Evolutionary conservation across 768 basidiomycete species (phyloP).

Genomic region (Suillus variegatus): DNA sequence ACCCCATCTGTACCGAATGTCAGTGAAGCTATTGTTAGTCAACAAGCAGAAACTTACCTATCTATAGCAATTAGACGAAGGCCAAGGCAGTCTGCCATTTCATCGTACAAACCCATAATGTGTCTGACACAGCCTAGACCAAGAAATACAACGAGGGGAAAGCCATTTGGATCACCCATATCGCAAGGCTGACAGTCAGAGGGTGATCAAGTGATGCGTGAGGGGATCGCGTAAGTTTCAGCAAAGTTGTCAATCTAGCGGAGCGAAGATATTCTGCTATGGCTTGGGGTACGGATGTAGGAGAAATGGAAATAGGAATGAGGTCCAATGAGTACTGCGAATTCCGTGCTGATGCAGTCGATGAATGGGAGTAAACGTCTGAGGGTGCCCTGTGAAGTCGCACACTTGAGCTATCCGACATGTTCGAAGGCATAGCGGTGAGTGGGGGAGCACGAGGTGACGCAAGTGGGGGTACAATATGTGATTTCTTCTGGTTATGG

Average conservation of each 20-base stretch:
- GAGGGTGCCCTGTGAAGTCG: constrained; percentile 34
- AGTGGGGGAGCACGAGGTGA: constrained; percentile 40
- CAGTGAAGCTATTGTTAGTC: background rate
- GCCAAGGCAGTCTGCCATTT: constrained; percentile 87
- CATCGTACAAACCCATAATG: constrained; percentile 93
- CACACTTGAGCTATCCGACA: constrained; percentile 59
- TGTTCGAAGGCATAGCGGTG: constrained; percentile 40
- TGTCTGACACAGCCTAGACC: constrained; percentile 94
- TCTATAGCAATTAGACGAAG: constrained; percentile 93
- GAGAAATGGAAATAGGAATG: constrained; percentile 40
- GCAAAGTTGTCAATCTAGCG: constrained; percentile 76
- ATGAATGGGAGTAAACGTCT: constrained; percentile 55
- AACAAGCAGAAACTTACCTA: constrained; percentile 49
- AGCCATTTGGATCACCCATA: constrained; percentile 81
- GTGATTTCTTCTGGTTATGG: constrained; percentile 49
- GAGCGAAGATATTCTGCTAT: constrained; percentile 90
- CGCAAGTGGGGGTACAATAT: constrained; percentile 32
- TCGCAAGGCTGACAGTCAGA: constrained; percentile 88
- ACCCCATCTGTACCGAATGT: constrained; percentile 69
- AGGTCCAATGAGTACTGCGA: constrained; percentile 30
- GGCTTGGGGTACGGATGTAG: constrained; percentile 63
- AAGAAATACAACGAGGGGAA: constrained; percentile 89
- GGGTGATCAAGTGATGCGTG: constrained; percentile 76
- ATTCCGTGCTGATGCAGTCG: constrained; percentile 27
- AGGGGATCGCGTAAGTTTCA: constrained; percentile 77